A percentile compares a stretch with the other conserved stretches of the same genome.
These are phyloP conservation scores for Agapanthus africanus DNA, from an alignment of 106 monocot genomes.

Conservation along the genomic window DNA sequence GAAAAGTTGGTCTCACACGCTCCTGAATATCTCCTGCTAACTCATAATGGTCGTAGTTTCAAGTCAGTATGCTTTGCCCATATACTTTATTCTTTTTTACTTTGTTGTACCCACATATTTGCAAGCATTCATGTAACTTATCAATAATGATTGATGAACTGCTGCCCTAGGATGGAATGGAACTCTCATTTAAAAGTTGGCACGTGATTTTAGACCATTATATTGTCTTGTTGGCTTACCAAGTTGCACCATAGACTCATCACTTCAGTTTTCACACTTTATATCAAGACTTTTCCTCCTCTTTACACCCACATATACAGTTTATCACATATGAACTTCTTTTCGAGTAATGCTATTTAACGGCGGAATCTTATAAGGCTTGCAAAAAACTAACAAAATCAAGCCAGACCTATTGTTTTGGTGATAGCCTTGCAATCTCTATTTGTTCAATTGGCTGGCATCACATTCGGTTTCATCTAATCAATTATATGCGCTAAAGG, in stretches of 20 bases:
- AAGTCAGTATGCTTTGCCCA: slow-evolving; percentile 40
- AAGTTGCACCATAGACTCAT: not conserved
- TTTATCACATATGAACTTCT: not conserved
- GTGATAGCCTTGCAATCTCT: too few relatives aligned
- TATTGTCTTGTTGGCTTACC: not conserved
- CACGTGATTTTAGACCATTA: not conserved
- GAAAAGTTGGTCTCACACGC: slow-evolving; percentile 45
- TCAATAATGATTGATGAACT: not conserved
- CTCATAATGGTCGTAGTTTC: slow-evolving; percentile 89
- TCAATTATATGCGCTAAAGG: too few relatives aligned
- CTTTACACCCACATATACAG: not conserved
- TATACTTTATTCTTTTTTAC: not conserved
- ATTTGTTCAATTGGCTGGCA: too few relatives aligned
- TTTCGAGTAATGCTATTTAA: too few relatives aligned
- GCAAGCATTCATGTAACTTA: not conserved
- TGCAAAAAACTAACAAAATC: too few relatives aligned
- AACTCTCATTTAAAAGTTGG: not conserved
- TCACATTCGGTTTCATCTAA: too few relatives aligned
- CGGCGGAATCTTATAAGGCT: too few relatives aligned
- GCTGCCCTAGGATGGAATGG: not conserved
- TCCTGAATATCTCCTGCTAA: slow-evolving; percentile 80
- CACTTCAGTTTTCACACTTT: not conserved
- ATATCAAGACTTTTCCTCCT: not conserved
- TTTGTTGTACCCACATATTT: not conserved
- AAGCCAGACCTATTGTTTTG: too few relatives aligned